Conservation (phyloP, 768 basidiomycete species). For the Kondoa subrosea region DNA sequence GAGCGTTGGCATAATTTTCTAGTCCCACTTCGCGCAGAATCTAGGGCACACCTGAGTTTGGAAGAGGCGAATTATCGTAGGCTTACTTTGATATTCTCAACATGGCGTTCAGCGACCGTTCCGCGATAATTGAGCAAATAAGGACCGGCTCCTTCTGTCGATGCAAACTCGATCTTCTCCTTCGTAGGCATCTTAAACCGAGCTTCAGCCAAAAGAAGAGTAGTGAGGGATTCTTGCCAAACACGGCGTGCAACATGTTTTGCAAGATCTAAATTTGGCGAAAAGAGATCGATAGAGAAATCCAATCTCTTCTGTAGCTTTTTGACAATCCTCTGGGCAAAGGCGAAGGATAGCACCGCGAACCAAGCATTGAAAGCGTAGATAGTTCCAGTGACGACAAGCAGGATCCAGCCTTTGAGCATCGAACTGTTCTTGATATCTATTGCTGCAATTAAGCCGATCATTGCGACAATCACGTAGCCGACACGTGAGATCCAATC, state of each 20-base stretch:
- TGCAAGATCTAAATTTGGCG: slow-evolving; percentile 40
- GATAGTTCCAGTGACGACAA: slow-evolving; percentile 43
- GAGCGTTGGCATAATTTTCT: slow-evolving; percentile 39
- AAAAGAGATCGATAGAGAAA: slow-evolving; percentile 68
- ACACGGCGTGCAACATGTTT: slow-evolving; percentile 51
- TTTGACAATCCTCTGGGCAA: slow-evolving; percentile 46
- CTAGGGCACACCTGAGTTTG: slow-evolving; percentile 32
- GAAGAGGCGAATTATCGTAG: not conserved
- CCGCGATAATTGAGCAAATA: slow-evolving; percentile 51
- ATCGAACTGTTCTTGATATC: slow-evolving; percentile 41
- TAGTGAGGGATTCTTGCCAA: slow-evolving; percentile 60
- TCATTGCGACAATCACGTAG: slow-evolving; percentile 48
- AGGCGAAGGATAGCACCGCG: slow-evolving; percentile 41
- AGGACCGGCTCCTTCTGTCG: slow-evolving; percentile 49
- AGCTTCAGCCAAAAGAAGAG: slow-evolving; percentile 46
- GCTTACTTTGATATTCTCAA: slow-evolving; percentile 57
- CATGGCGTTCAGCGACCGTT: slow-evolving; percentile 51
- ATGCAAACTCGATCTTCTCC: slow-evolving; percentile 46
- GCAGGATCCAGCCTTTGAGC: slow-evolving; percentile 49
- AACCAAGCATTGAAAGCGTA: slow-evolving; percentile 52
- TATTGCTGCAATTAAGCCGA: slow-evolving; percentile 49
- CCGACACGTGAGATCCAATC: slow-evolving; percentile 51
- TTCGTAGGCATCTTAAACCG: slow-evolving; percentile 45
- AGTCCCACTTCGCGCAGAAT: slow-evolving; percentile 57
- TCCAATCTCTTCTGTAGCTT: slow-evolving; percentile 41